Percentiles rank a stretch among this genome's conserved stretches.
Conservation (phyloP, 768 basidiomycete species). For the Leccinum longicurvipes region DNA sequence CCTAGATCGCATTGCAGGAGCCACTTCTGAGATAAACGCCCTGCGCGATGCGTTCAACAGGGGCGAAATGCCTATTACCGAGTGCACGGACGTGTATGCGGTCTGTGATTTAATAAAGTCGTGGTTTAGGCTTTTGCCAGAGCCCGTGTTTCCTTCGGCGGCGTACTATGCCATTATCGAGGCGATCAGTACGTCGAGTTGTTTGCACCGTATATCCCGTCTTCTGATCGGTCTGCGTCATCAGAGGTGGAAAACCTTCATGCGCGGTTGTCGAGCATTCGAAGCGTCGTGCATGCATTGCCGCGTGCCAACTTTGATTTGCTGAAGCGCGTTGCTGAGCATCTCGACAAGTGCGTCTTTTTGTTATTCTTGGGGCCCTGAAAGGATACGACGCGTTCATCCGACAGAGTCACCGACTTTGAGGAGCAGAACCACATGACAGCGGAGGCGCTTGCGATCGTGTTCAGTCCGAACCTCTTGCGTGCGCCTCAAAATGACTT, state of each 20-base stretch:
- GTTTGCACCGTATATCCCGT: not conserved
- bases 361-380: not conserved
- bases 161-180: constrained; percentile 68
- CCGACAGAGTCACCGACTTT: constrained; percentile 73
- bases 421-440: constrained; percentile 92
- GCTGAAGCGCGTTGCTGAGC: constrained; percentile 75
- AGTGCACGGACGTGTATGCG: constrained; percentile 72
- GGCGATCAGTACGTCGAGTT: constrained; percentile 55
- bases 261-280: constrained; percentile 58
- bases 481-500: constrained; percentile 79
- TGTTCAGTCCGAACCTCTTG: constrained; percentile 79
- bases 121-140: constrained; percentile 82
- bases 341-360: constrained; percentile 64
- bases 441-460: constrained; percentile 78
- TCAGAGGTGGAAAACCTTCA: constrained; percentile 70
- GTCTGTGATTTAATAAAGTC: constrained; percentile 82
- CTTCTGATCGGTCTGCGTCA: constrained; percentile 3
- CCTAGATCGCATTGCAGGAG: constrained; percentile 80
- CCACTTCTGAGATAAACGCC: constrained; percentile 61
- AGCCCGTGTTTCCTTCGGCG: constrained; percentile 69
- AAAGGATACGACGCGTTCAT: not conserved
- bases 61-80: constrained; percentile 61
- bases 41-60: constrained; percentile 75
- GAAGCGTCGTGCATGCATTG: constrained; percentile 62
- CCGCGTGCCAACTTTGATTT: constrained; percentile 75